Base-by-base conservation (phyloP, 2,329 filamentous ascomycete genomes). In the Bimuria novae-zelandiae region DNA sequence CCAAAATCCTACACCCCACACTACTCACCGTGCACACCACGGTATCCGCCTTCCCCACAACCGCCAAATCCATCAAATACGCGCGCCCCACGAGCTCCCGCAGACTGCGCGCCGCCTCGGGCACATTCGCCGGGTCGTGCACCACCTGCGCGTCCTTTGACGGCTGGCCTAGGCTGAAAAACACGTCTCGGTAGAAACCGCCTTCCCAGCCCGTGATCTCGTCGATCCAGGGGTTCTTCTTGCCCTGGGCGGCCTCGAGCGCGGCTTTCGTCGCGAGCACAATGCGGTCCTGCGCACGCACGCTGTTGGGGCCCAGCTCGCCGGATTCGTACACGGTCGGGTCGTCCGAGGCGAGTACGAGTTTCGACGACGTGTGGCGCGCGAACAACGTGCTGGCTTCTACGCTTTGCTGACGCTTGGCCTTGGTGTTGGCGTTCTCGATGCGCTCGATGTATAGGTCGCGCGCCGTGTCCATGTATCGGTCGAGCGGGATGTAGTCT, bases 131-230 rank as follows among this genome's bases (percentile, higher is more conserved):
- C 1, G 63, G 57, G 16, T 59, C 60, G 32, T 65, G 52, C 25
- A 64, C 60, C 44, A 44, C 55, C 7, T 64, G 44, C 1, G 70
- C 68, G 39, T 72, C 71, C 4, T 59, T 52, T 1, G 63, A 60
- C 5, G 73, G 68, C 48, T 69, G 60, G 3, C 89, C 91, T 1
- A 95, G 78, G 45, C 86, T 88, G 84, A 89, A 92, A 74, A 95
- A 95, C 75, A 94, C 87, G 63, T 85, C 83, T 12, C 83, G 82
- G 74, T 89, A 95, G 78, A 95, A 96, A 1, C 91, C 91, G 16
- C 91, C 90, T 70, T 95, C 90, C 90, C 90, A 95, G 25, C 90
- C 91, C 35, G 90, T 86, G 1, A 86, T 83, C 67, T 92, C 87
- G 54, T 92, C 89, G 30, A 89, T 81, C 69, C 89, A 90, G 62